These are phyloP conservation scores for Angophora floribunda DNA, from an alignment of 345 rosid genomes.

Conservation along the genomic window DNA sequence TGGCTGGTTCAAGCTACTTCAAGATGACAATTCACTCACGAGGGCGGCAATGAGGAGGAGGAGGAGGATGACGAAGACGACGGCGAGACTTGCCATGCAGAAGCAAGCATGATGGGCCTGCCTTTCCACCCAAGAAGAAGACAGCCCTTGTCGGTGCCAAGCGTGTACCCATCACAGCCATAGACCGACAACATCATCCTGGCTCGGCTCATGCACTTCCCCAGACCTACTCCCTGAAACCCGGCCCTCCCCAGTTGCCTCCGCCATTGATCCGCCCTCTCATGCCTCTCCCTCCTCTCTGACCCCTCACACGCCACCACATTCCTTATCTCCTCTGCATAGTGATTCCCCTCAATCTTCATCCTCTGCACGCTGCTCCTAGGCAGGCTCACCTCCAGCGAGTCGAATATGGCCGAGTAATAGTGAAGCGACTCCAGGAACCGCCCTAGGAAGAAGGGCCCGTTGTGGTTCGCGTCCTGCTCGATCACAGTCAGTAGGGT, in stretches of 20 bases:
- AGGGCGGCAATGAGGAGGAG: background rate
- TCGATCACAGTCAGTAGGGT: slow-evolving; percentile 40
- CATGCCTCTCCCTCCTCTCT: slow-evolving; percentile 45
- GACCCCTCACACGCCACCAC: slow-evolving; percentile 46
- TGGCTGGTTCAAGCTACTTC: background rate
- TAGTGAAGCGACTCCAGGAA: slow-evolving; percentile 68
- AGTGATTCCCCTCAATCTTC: slow-evolving; percentile 48
- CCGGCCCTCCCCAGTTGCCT: slow-evolving; percentile 63
- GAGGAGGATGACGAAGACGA: background rate
- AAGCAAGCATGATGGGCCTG: slow-evolving; percentile 54
- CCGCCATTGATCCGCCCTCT: slow-evolving; percentile 62
- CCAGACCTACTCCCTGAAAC: slow-evolving; percentile 34
- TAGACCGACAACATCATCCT: slow-evolving; percentile 52
- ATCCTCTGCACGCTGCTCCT: slow-evolving; percentile 34
- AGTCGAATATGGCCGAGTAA: slow-evolving; percentile 56
- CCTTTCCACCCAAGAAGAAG: slow-evolving; percentile 62
- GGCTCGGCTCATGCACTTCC: slow-evolving; percentile 41
- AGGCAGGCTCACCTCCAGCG: slow-evolving; percentile 48
- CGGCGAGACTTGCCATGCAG: slow-evolving; percentile 46
- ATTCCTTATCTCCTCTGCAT: slow-evolving; percentile 47
- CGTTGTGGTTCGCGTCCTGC: slow-evolving; percentile 66
- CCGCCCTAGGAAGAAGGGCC: slow-evolving; percentile 61
- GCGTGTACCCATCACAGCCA: slow-evolving; percentile 50
- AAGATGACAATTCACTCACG: background rate
- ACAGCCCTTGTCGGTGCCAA: slow-evolving; percentile 42